phyloP scores from a whole-genome alignment of 1,284 basidiomycete species.

The Schizopora paradoxa region DNA sequence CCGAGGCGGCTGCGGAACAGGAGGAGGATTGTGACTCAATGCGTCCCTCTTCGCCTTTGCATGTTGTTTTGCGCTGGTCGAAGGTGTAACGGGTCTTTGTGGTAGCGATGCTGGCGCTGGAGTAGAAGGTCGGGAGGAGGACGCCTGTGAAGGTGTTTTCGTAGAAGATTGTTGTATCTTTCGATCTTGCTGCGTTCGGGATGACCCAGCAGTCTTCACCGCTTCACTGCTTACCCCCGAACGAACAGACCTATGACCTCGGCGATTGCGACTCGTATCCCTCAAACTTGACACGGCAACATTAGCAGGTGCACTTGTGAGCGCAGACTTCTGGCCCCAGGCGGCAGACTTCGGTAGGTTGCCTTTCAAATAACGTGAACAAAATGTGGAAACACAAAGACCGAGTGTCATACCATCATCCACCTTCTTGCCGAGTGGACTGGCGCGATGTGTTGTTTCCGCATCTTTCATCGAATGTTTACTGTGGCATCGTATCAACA shows the following conservation, averaged over 20 bases:
- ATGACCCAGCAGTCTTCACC: conserved; percentile 8
- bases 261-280: conserved; percentile 20
- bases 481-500: conserved; percentile 35
- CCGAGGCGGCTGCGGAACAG: conserved; percentile 34
- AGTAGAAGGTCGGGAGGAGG: conserved; percentile 62
- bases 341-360: conserved; percentile 78
- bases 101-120: conserved; percentile 38
- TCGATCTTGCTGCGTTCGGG: conserved; percentile 32
- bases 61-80: conserved; percentile 25
- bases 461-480: conserved; percentile 87
- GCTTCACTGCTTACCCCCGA: conserved; percentile 7
- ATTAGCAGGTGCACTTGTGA: conserved; percentile 23
- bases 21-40: conserved; percentile 29
- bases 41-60: conserved; percentile 38
- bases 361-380: conserved; percentile 27
- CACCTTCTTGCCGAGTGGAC: conserved; percentile 41
- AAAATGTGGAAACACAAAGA: conserved; percentile 24
- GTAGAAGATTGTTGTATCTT: conserved; percentile 31
- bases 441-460: conserved; percentile 53
- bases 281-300: conserved; percentile 26
- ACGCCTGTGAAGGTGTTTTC: conserved; percentile 46
- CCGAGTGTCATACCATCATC: conserved; percentile 51
- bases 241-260: conserved; percentile 11
- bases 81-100: conserved; percentile 43
- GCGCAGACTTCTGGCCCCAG: conserved; percentile 63